These are phyloP conservation scores for Elsinoe australis DNA, from an alignment of 2,329 filamentous ascomycete genomes.

Conservation along the genomic window DNA sequence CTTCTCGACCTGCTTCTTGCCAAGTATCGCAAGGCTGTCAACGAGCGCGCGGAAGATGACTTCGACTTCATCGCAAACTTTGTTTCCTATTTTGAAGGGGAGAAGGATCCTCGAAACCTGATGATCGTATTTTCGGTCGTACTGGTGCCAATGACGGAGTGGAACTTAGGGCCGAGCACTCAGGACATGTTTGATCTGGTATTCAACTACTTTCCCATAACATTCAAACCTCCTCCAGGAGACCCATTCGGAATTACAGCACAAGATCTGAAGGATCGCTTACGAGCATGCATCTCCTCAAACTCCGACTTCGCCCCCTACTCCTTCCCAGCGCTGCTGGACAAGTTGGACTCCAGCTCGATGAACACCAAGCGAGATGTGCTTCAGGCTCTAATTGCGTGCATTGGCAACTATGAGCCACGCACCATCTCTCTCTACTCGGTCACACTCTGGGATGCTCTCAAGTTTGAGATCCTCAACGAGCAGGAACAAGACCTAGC, in stretches of 20 bases:
- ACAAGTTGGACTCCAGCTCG: constrained; percentile 62
- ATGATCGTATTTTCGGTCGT: constrained; percentile 64
- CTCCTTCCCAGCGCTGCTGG: constrained; percentile 58
- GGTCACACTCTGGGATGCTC: constrained; percentile 58
- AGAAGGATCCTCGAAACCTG: constrained; percentile 61
- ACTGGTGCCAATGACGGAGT: constrained; percentile 60
- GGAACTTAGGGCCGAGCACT: constrained; percentile 54
- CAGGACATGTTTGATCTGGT: constrained; percentile 60
- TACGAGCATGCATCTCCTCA: constrained; percentile 57
- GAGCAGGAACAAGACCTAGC: constrained; percentile 59
- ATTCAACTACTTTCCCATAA: constrained; percentile 67
- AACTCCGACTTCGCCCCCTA: constrained; percentile 57
- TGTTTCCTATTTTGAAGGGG: constrained; percentile 57
- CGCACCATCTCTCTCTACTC: constrained; percentile 55
- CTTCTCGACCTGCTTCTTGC: constrained; percentile 56
- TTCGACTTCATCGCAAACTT: constrained; percentile 52
- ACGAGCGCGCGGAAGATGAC: constrained; percentile 47
- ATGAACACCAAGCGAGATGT: constrained; percentile 63
- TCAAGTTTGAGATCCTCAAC: constrained; percentile 63
- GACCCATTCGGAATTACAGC: constrained; percentile 64
- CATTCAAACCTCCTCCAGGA: constrained; percentile 60
- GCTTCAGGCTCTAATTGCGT: constrained; percentile 54
- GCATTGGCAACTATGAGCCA: constrained; percentile 52
- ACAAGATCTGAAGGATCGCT: constrained; percentile 57
- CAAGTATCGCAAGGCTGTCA: constrained; percentile 51